Evolutionary conservation across 2,329 filamentous ascomycete genomes (phyloP).

Genomic region (Aspergillus sp.): DNA sequence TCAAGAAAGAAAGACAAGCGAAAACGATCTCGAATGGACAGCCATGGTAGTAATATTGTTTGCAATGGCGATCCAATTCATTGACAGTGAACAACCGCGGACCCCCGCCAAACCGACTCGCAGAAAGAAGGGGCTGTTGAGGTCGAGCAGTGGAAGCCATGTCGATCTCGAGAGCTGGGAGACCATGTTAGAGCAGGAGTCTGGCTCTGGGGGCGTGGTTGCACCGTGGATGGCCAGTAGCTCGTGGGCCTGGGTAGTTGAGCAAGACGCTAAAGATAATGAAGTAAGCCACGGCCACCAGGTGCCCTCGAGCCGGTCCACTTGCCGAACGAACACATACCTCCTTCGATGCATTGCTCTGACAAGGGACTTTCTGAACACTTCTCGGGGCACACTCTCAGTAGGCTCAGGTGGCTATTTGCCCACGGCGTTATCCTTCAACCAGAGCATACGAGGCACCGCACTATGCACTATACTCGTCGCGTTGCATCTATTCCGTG

Average conservation of each 20-base stretch:
- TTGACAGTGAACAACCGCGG: conserved; percentile 40
- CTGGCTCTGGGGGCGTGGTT: conserved; percentile 42
- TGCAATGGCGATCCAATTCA: conserved; percentile 63
- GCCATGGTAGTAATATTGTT: conserved; percentile 66
- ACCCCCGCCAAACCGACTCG: conserved; percentile 39
- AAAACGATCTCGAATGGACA: conserved; percentile 67
- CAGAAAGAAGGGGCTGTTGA: conserved; percentile 47
- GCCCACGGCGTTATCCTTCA: conserved; percentile 60
- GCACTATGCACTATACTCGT: conserved; percentile 70
- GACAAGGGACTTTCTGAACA: conserved; percentile 66
- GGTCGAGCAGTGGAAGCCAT: conserved; percentile 54
- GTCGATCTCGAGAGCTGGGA: conserved; percentile 51
- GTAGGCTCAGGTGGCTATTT: conserved; percentile 63
- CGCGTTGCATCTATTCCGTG: conserved; percentile 79
- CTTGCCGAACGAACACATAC: conserved; percentile 44
- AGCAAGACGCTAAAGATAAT: conserved; percentile 51
- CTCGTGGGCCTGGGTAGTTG: conserved; percentile 72
- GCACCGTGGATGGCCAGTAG: conserved; percentile 57
- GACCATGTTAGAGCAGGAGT: conserved; percentile 51
- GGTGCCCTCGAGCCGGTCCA: conserved; percentile 26
- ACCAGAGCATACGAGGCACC: conserved; percentile 60
- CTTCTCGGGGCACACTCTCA: conserved; percentile 58
- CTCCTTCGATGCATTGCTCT: conserved; percentile 55
- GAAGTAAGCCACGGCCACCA: conserved; percentile 24
- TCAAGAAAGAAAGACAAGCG: conserved; percentile 48